phyloP scores from a whole-genome alignment of 192 early-diverging fungal genomes.

The Umbelopsis sp. region DNA sequence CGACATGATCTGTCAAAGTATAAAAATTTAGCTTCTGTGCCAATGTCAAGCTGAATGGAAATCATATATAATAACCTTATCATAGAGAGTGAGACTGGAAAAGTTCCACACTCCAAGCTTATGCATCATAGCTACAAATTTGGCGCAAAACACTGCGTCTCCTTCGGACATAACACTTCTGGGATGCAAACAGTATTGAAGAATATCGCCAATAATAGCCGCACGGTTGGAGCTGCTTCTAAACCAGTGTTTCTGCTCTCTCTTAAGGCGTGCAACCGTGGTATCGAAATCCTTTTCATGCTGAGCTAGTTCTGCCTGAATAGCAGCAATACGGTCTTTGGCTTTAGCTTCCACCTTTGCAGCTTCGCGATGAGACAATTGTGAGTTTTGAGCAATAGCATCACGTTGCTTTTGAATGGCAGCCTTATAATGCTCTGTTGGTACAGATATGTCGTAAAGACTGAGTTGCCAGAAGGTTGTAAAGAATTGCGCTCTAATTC shows the following conservation, averaged over 20 bases:
- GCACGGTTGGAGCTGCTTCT: slow-evolving; percentile 33
- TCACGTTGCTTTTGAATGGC: slow-evolving; percentile 58
- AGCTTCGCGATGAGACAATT: slow-evolving; percentile 22
- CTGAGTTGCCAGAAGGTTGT: slow-evolving; percentile 79
- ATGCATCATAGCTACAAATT: slow-evolving; percentile 76
- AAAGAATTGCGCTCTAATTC: slow-evolving; percentile 62
- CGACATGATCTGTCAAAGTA: slow-evolving; percentile 23
- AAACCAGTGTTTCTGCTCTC: slow-evolving; percentile 33
- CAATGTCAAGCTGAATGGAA: neutral
- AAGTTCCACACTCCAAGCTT: slow-evolving; percentile 68
- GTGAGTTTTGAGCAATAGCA: slow-evolving; percentile 32
- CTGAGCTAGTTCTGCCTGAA: slow-evolving; percentile 29
- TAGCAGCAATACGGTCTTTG: slow-evolving; percentile 26
- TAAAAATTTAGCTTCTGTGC: neutral
- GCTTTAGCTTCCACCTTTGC: slow-evolving; percentile 30
- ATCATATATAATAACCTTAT: slow-evolving; percentile 49
- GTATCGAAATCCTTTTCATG: slow-evolving; percentile 33
- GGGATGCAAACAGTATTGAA: slow-evolving; percentile 78
- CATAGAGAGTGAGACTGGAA: slow-evolving; percentile 71
- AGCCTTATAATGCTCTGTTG: slow-evolving; percentile 59
- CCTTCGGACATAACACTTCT: slow-evolving; percentile 62
- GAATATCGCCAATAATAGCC: slow-evolving; percentile 47
- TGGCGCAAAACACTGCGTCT: slow-evolving; percentile 77
- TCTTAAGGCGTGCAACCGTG: slow-evolving; percentile 18
- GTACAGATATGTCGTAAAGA: slow-evolving; percentile 75